These are phyloP conservation scores for Termitomyces sp. DNA, from an alignment of 1,284 basidiomycete genomes.

Conservation along the genomic window DNA sequence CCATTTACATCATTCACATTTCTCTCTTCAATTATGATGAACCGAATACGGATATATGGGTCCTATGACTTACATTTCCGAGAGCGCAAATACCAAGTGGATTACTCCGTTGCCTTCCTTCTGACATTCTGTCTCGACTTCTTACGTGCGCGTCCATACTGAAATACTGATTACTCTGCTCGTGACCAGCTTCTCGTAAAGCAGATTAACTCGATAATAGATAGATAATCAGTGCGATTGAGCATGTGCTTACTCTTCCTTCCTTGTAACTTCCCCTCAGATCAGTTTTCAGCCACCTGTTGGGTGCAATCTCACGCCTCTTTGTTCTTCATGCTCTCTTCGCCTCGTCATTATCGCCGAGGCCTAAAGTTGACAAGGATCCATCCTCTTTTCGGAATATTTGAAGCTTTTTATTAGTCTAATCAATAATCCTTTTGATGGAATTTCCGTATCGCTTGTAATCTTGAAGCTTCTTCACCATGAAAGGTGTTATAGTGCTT, in stretches of 20 bases:
- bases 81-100: constrained; percentile 67
- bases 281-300: background rate
- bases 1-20: background rate
- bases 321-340: background rate
- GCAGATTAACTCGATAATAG: background rate
- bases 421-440: background rate
- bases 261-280: background rate
- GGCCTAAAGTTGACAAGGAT: no score
- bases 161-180: background rate
- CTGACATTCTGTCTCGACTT: constrained; percentile 31
- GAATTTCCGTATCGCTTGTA: background rate
- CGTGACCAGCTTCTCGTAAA: background rate
- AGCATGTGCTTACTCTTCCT: background rate
- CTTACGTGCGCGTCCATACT: background rate
- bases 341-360: background rate
- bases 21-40: constrained; percentile 30
- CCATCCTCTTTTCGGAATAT: background rate
- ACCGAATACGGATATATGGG: constrained; percentile 58
- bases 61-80: constrained; percentile 38
- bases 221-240: no score
- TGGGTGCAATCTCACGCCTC: no score
- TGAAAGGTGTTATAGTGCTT: background rate
- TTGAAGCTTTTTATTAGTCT: background rate
- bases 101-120: constrained; percentile 68
- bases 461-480: no score